Evolutionary conservation across 306 rosid genomes (phyloP), one percentile per base, ranked within the genome.

Genomic region (Vachellia pachyceras): DNA sequence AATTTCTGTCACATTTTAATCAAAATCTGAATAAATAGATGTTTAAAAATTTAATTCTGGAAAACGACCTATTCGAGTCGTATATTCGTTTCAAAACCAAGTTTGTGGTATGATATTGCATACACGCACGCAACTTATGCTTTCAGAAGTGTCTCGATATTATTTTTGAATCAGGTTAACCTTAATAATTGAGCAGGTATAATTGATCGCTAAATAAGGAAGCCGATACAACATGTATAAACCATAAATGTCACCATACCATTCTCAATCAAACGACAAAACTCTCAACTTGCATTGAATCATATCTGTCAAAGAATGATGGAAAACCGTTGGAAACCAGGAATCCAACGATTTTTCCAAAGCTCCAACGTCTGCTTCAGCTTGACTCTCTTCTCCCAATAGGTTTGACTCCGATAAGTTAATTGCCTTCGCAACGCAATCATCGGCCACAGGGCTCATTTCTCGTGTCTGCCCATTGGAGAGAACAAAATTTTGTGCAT

Each of bases 281-380:
- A 69, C 80, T 77, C 71, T 80, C 73, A 52, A 73, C 42, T 80
- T 77, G 45, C 58, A 80, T 77, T 67, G 67, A 65, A 77, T 77
- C 79, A 77, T 60, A 72, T 80, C 72, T 77, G 49, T 70, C 78
- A 55, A 46, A 78, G 82, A 83, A 80, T 77, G 42, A 86, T 80
- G 66, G 77, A 86, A 77, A 77, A 67, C 37, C 63, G 87, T 77
- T n/a, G 87, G 84, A 74, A 83, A 83, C 84, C 79, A 68, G 85
- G 79, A 81, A 68, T 86, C 85, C 73, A 74, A 79, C 49, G 70
- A 60, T 46, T 11, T n/a, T 72, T 80, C 49, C 72, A 61, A 75
- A 60, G 23, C 50, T 18, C 77, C 78, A 82, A 22, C 41, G 23
- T 66, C 70, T 41, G 46, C 75, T 58, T 54, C 79, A 52, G 42